Base-by-base conservation (phyloP, 768 basidiomycete species). In the Lactarius tabidus region DNA sequence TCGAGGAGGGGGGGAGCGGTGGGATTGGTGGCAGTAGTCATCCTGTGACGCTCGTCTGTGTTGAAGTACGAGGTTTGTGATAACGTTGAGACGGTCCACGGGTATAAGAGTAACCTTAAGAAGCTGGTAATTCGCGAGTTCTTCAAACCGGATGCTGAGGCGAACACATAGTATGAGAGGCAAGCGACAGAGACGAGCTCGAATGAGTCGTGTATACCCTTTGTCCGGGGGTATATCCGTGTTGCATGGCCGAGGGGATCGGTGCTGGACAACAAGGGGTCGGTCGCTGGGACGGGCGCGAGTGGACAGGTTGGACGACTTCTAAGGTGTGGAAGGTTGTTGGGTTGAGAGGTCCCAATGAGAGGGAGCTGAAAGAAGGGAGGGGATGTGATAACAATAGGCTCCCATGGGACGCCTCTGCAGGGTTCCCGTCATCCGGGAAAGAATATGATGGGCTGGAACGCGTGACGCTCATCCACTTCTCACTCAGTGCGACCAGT, bases 401-500 rank as follows among this genome's bases (percentile, higher is more conserved):
- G 18, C 51, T 14, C 23, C 20, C 18, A 18, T 28, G 29, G 51
- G 51, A 53, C 9, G 17, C 10, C 17, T 14, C 28, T 10, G 51
- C 28, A 29, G 35, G 36, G 9, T n/a, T 10, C 0, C 35, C 33
- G 2, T 54, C 33, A 20, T 62, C 65, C 1, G 57, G 36, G 29
- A 56, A 35, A 5, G 59, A 38, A 12, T 65, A 55, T 9, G 60
- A 43, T 18, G 48, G 61, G 31, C 33, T 52, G 6, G 57, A 29
- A 17, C 69, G 63, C 6, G 67, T 70, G 14, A 70, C 64, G 35
- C 68, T 70, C 59, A 57, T 68, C 80, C 80, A 82, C 57, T 89
- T 87, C 60, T 89, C 85, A 10, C 81, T 76, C 61, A 88, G 87
- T 0, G 89, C 90, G 29, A 87, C 81, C 36, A 91, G 79, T 3